These are phyloP conservation scores for Oryza longistaminata DNA, from an alignment of 176 grass and related monocot species.

Conservation along the genomic window DNA sequence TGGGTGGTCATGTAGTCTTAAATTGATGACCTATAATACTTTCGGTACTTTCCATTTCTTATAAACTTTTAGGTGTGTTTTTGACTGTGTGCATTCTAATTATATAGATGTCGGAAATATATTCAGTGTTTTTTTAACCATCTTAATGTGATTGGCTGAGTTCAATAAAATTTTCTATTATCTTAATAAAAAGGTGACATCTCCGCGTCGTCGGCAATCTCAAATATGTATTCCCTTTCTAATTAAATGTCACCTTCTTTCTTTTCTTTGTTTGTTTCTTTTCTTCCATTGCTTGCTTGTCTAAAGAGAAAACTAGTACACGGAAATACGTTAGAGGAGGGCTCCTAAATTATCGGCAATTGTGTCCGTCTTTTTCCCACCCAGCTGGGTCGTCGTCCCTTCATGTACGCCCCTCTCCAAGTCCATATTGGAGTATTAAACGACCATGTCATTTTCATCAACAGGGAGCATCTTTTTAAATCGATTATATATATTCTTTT, in stretches of 20 bases:
- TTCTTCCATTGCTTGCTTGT: not conserved
- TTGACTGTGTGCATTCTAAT: too few relatives aligned
- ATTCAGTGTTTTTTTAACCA: too few relatives aligned
- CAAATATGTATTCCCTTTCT: too few relatives aligned
- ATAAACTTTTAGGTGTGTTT: too few relatives aligned
- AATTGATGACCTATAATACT: too few relatives aligned
- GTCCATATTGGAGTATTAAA: not conserved
- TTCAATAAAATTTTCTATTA: too few relatives aligned
- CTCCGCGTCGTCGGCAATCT: too few relatives aligned
- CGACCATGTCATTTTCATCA: not conserved
- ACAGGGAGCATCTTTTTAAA: not conserved
- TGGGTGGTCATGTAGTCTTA: too few relatives aligned
- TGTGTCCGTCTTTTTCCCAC: not conserved
- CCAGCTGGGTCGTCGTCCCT: not conserved
- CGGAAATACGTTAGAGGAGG: not conserved
- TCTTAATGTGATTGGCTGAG: too few relatives aligned
- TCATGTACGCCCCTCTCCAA: not conserved
- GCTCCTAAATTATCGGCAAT: not conserved
- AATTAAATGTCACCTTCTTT: not conserved
- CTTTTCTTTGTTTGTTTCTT: not conserved
- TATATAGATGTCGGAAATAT: too few relatives aligned
- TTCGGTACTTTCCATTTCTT: too few relatives aligned
- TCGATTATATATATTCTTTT: not conserved
- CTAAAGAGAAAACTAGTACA: not conserved
- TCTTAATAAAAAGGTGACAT: too few relatives aligned